A percentile compares a stretch with the other conserved stretches of the same genome.
phyloP scores from a whole-genome alignment of 768 basidiomycete genomes.

The Boletus rubroflammeus region DNA sequence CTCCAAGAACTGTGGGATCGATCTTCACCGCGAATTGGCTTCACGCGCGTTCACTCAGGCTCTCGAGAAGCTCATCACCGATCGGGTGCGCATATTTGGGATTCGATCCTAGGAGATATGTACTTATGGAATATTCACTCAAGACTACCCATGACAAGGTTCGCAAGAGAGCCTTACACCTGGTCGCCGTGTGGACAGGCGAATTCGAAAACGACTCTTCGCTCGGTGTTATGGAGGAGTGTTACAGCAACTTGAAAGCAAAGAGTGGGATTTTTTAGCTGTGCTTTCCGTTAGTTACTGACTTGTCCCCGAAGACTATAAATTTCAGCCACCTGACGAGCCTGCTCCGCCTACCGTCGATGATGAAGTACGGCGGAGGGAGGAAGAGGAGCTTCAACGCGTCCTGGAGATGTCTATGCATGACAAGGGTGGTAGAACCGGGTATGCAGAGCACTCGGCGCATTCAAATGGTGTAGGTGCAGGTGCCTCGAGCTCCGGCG shows the following conservation, averaged over 20 bases:
- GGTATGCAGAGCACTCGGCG: constrained; percentile 47
- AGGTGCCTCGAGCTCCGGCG: constrained; percentile 29
- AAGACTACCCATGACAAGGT: constrained; percentile 93
- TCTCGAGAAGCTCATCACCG: constrained; percentile 80
- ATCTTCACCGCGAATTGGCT: constrained; percentile 81
- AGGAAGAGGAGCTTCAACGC: constrained; percentile 93
- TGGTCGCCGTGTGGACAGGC: constrained; percentile 80
- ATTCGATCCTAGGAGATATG: not conserved
- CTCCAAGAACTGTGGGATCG: constrained; percentile 84
- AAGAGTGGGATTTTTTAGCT: constrained; percentile 56
- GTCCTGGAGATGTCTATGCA: constrained; percentile 91
- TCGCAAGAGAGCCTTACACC: constrained; percentile 62
- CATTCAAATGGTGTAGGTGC: constrained; percentile 37
- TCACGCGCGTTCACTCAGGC: constrained; percentile 88
- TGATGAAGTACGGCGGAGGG: constrained; percentile 75
- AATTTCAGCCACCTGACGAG: constrained; percentile 61
- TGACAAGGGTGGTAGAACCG: constrained; percentile 77
- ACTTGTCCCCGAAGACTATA: constrained; percentile 50
- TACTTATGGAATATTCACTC: constrained; percentile 15
- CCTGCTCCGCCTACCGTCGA: constrained; percentile 66
- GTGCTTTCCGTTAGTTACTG: constrained; percentile 5
- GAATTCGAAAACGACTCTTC: constrained; percentile 79
- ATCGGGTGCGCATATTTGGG: constrained; percentile 57
- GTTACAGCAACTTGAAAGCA: constrained; percentile 73
- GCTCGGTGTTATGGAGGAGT: constrained; percentile 88